Evolutionary conservation across 306 rosid species (phyloP).

Genomic region (Lithocarpus polystachyus): DNA sequence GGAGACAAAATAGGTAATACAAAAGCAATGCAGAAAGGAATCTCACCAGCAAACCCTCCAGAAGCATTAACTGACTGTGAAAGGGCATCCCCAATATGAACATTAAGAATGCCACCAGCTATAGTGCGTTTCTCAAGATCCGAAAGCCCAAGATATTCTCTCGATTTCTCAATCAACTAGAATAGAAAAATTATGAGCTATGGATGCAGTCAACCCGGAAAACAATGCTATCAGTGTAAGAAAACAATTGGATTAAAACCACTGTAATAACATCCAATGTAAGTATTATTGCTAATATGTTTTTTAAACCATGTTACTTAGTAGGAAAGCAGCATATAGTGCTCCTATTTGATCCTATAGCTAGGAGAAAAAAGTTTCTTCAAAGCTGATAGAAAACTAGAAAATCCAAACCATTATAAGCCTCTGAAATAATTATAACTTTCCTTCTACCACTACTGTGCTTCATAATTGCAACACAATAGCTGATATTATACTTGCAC

Average conservation of each 20-base stretch:
- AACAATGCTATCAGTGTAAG: slow-evolving; percentile 4
- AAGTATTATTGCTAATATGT: not conserved
- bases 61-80: slow-evolving; percentile 50
- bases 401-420: not conserved
- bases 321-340: not conserved
- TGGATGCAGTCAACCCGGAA: slow-evolving; percentile 16
- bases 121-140: slow-evolving; percentile 72
- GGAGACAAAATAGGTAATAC: slow-evolving; percentile 13
- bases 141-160: slow-evolving; percentile 71
- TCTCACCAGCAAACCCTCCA: slow-evolving; percentile 81
- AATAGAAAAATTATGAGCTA: slow-evolving; percentile 18
- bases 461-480: not conserved
- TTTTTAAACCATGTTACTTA: not conserved
- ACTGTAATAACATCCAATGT: not conserved
- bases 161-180: slow-evolving; percentile 84
- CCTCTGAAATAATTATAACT: too few relatives aligned
- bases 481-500: not conserved
- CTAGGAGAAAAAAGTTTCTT: not conserved
- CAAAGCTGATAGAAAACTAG: not conserved
- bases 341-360: not conserved
- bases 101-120: slow-evolving; percentile 73
- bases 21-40: slow-evolving; percentile 16
- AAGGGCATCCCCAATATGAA: slow-evolving; percentile 78
- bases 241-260: slow-evolving; percentile 5
- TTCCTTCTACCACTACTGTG: too few relatives aligned